Percentiles rank a stretch among this genome's conserved stretches.
phyloP scores from a whole-genome alignment of 2,329 filamentous ascomycete genomes.

The Epichloe gansuensis region DNA sequence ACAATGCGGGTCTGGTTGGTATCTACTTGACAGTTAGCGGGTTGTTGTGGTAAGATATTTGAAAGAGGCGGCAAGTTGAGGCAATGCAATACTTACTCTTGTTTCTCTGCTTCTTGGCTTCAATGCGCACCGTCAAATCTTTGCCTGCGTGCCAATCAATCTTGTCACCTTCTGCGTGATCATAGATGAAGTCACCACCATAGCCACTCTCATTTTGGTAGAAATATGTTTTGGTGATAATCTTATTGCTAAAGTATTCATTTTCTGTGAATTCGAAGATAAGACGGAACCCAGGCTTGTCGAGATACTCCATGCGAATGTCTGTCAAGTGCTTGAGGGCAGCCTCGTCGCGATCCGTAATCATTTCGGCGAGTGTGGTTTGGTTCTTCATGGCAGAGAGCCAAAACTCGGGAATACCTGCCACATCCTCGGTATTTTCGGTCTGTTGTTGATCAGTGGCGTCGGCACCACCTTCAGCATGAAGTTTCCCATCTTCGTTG shows the following conservation, averaged over 20 bases:
- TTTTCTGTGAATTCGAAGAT: conserved; percentile 96
- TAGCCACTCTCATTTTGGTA: conserved; percentile 99
- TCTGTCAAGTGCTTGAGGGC: conserved; percentile 83
- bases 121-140: conserved; percentile 84
- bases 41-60: background rate
- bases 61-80: background rate
- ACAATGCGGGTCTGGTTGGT: conserved; percentile 98
- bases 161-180: conserved; percentile 95
- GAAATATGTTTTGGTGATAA: conserved; percentile 94
- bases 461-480: conserved; percentile 45
- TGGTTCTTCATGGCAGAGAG: conserved; percentile 99
- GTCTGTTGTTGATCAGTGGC: conserved; percentile 44
- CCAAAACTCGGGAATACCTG: conserved; percentile 98
- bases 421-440: conserved; percentile 41
- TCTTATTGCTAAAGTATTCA: conserved; percentile 96
- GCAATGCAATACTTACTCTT: conserved; percentile 59
- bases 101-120: conserved; percentile 99
- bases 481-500: conserved; percentile 60
- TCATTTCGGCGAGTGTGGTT: conserved; percentile 92
- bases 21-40: conserved; percentile 43
- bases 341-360: conserved; percentile 91
- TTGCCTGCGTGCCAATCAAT: conserved; percentile 92
- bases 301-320: conserved; percentile 98
- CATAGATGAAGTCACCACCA: conserved; percentile 98
- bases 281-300: conserved; percentile 93